Evolutionary conservation across 257 asterid genomes (phyloP), one percentile per base, ranked within the genome.

Genomic region (Avicennia marina): DNA sequence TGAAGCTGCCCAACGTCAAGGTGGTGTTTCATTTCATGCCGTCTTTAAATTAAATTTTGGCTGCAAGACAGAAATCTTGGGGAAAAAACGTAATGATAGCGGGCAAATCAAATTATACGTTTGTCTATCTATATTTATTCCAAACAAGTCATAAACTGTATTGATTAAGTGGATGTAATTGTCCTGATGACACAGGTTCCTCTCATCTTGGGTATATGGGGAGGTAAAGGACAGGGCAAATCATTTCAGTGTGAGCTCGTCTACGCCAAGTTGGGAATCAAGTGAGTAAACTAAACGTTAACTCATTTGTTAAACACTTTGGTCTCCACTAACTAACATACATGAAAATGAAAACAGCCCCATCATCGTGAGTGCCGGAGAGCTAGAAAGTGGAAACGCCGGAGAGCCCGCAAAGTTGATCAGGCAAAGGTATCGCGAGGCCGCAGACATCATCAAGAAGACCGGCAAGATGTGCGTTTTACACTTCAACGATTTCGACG

Each of bases 161-260:
- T n/a, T n/a, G n/a, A n/a, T n/a, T n/a, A n/a, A n/a, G n/a, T n/a
- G n/a, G n/a, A n/a, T n/a, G n/a, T n/a, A n/a, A n/a, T n/a, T n/a
- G n/a, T n/a, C n/a, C n/a, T n/a, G n/a, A n/a, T n/a, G n/a, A n/a
- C n/a, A n/a, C n/a, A 87, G 95, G 65, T 87, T 57, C 96, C 96
- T 6, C 81, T 87, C 0, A 87, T 87, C 62, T 65, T 87, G 89
- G 96, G 96, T 68, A 64, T 87, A 2, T 87, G 96, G 96, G 96
- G 96, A 80, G 96, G 96, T 68, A 87, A 87, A 69, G 96, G 96
- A 47, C 96, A 87, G 58, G 96, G 96, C 1, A 87, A 87, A 77
- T 87, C 96, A 20, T 87, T 87, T 81, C 96, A 87, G 21, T 84
- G 96, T 53, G 96, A 87, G 80, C 96, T 87, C 22, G 96, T 87